These are phyloP conservation scores for Naganishia kalamii DNA, from an alignment of 768 basidiomycete species.

Conservation along the genomic window DNA sequence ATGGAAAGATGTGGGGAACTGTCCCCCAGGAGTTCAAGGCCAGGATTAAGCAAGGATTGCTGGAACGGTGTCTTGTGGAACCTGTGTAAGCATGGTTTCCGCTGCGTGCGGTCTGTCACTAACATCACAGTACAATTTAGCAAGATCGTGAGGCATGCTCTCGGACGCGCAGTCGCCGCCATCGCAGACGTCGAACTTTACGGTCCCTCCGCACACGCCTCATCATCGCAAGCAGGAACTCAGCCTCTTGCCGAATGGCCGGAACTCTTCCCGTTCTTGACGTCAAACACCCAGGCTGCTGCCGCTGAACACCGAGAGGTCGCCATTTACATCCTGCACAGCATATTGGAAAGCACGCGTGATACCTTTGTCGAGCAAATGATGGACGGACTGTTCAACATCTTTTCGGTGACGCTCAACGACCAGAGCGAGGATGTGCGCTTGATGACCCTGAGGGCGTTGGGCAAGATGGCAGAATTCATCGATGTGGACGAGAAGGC, in stretches of 20 bases:
- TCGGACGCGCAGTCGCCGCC: slow-evolving; percentile 84
- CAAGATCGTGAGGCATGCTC: slow-evolving; percentile 82
- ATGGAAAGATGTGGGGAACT: slow-evolving; percentile 73
- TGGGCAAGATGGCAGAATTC: slow-evolving; percentile 89
- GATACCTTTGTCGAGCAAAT: slow-evolving; percentile 72
- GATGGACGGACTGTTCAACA: slow-evolving; percentile 57
- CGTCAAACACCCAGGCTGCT: slow-evolving; percentile 65
- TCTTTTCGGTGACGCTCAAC: slow-evolving; percentile 64
- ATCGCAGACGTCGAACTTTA: slow-evolving; percentile 82
- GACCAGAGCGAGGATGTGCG: slow-evolving; percentile 87
- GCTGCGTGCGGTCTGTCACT: slow-evolving; percentile 7
- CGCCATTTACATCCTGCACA: slow-evolving; percentile 70
- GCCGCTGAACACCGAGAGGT: slow-evolving; percentile 78
- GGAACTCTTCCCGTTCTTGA: slow-evolving; percentile 78
- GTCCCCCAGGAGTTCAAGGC: slow-evolving; percentile 63
- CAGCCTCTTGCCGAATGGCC: slow-evolving; percentile 56
- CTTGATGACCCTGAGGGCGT: slow-evolving; percentile 81
- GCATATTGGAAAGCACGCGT: slow-evolving; percentile 83
- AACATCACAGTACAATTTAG: slow-evolving; percentile 49
- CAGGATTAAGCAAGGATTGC: slow-evolving; percentile 76
- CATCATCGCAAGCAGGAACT: slow-evolving; percentile 14
- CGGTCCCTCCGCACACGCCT: slow-evolving; percentile 26
- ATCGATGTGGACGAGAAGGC: slow-evolving; percentile 79
- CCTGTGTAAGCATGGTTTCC: slow-evolving; percentile 56
- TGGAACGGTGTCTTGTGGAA: slow-evolving; percentile 70